phyloP scores from a whole-genome alignment of 2,329 filamentous ascomycete genomes.

The Ophiostoma australiae region DNA sequence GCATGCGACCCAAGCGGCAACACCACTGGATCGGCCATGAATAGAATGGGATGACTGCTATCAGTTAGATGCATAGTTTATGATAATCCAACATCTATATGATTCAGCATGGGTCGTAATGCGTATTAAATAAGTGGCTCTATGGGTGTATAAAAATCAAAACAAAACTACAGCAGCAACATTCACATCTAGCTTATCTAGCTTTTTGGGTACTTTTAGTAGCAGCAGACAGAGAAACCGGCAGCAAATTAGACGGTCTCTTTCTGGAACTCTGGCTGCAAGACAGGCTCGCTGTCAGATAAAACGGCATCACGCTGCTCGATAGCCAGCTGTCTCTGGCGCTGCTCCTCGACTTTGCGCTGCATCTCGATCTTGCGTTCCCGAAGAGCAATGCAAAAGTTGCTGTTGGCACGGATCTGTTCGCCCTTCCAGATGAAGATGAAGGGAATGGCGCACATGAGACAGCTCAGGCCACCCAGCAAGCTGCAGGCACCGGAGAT shows the following conservation, averaged over 20 bases:
- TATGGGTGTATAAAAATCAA: not conserved
- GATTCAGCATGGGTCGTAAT: not conserved
- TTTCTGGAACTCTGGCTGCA: not conserved
- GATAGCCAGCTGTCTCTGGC: conserved; percentile 18
- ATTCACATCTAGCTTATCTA: no score
- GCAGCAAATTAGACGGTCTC: conserved; percentile 15
- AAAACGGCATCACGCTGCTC: not conserved
- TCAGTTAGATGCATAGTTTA: not conserved
- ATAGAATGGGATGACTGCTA: not conserved
- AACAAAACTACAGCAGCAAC: not conserved
- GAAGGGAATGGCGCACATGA: conserved; percentile 50
- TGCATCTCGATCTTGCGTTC: conserved; percentile 47
- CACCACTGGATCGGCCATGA: not conserved
- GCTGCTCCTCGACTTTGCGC: conserved; percentile 38
- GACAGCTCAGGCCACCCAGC: conserved; percentile 46
- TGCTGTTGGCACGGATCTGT: conserved; percentile 51
- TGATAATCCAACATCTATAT: not conserved
- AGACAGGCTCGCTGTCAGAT: not conserved
- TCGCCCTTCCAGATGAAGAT: conserved; percentile 53
- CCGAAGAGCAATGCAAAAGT: conserved; percentile 58
- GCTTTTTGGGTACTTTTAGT: not conserved
- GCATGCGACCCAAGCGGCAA: not conserved
- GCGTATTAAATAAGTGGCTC: not conserved
- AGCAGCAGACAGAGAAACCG: not conserved
- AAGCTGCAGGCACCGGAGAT: conserved; percentile 50